Conservation (phyloP, 78 protist genomes). For the Dictyostelium brefeldianum region DNA sequence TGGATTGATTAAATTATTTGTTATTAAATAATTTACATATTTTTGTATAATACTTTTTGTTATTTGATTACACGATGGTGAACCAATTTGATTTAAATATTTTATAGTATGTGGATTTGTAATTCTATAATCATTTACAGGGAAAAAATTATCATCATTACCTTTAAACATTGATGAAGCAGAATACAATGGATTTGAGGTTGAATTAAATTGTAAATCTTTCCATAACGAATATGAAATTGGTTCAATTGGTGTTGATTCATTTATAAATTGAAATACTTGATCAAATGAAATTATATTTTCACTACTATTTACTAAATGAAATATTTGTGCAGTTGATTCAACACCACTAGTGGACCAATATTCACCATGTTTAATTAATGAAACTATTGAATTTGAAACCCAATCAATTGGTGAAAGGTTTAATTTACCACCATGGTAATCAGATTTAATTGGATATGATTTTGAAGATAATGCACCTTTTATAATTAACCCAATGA, state of each 20-base stretch:
- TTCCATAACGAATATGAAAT: not conserved
- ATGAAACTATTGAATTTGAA: constrained; percentile 3
- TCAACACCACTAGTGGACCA: not conserved
- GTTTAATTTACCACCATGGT: constrained; percentile 29
- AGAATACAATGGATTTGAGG: not conserved
- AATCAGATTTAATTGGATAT: constrained; percentile 3
- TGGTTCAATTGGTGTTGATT: not conserved
- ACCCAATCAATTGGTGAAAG: constrained; percentile 74
- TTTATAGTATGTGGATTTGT: not conserved
- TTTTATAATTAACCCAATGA: constrained; percentile 20
- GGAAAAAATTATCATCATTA: constrained; percentile 1
- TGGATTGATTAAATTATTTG: not conserved
- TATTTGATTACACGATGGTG: not conserved
- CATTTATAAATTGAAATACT: not conserved
- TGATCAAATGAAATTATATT: not conserved
- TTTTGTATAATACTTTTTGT: not conserved
- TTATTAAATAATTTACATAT: not conserved
- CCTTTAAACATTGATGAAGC: not conserved
- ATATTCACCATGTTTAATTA: not conserved
- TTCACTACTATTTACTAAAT: constrained; percentile 15
- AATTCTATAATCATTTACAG: not conserved
- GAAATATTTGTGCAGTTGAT: constrained; percentile 3
- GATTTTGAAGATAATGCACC: not conserved
- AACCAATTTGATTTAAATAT: not conserved
- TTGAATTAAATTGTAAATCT: not conserved